Conservation (phyloP, 2,329 filamentous ascomycete genomes). For the Trichoderma aggressivum region DNA sequence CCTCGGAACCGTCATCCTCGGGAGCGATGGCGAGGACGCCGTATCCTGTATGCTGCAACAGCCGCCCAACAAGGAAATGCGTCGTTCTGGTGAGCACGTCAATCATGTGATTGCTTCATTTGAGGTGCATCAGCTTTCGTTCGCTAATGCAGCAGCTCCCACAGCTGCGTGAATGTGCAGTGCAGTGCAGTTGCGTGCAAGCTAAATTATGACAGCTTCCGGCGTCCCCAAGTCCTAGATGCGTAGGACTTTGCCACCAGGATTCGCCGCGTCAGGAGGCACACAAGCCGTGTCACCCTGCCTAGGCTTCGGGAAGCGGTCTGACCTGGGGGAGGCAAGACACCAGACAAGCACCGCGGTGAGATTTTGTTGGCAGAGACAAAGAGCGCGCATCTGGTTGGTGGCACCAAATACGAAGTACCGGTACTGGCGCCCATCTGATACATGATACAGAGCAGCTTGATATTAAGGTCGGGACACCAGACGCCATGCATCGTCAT, state of each 20-base stretch:
- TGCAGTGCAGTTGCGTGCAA: background rate
- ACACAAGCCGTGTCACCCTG: slow-evolving; percentile 19
- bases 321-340: slow-evolving; percentile 11
- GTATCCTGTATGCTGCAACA: background rate
- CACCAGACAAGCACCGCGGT: background rate
- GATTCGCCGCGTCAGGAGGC: slow-evolving; percentile 18
- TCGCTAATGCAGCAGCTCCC: background rate
- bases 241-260: slow-evolving; percentile 18
- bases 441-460: background rate
- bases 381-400: background rate
- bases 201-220: slow-evolving; percentile 12
- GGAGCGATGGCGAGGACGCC: background rate
- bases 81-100: background rate
- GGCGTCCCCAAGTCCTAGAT: slow-evolving; percentile 10
- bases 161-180: background rate
- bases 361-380: background rate
- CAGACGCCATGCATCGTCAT: background rate
- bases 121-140: background rate
- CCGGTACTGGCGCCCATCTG: background rate
- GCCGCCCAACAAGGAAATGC: background rate
- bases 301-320: slow-evolving; percentile 16
- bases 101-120: slow-evolving; percentile 9
- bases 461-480: background rate
- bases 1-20: background rate
- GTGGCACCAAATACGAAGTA: background rate